phyloP scores from a whole-genome alignment of 257 asterid genomes.

The Craterostigma plantagineum region DNA sequence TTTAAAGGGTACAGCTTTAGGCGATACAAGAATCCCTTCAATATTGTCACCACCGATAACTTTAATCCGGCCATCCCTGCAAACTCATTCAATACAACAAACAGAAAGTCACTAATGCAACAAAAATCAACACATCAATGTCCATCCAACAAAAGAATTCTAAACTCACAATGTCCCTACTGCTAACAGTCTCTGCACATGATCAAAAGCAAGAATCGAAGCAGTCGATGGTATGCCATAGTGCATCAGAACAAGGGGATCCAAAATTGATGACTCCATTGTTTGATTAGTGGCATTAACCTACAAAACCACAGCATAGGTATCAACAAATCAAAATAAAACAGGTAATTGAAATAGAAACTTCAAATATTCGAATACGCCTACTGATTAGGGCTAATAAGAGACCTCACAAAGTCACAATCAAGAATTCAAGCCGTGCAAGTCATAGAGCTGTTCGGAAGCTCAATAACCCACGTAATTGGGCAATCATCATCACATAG shows the following conservation, averaged over 20 bases:
- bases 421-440: too few relatives aligned
- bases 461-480: too few relatives aligned
- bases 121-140: not conserved
- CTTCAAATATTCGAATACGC: too few relatives aligned
- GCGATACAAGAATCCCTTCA: conserved; percentile 78
- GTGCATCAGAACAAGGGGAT: conserved; percentile 52
- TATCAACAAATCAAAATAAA: too few relatives aligned
- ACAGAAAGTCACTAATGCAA: not conserved
- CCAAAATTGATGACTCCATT: conserved; percentile 21
- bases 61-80: conserved; percentile 94
- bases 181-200: conserved; percentile 72
- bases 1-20: conserved; percentile 63
- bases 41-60: conserved; percentile 71
- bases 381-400: too few relatives aligned
- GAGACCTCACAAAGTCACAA: too few relatives aligned
- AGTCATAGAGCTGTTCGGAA: too few relatives aligned
- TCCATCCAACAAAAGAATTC: not conserved
- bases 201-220: conserved; percentile 68
- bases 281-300: conserved; percentile 15
- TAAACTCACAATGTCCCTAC: conserved; percentile 75
- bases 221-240: conserved; percentile 94
- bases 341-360: too few relatives aligned
- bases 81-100: conserved; percentile 11
- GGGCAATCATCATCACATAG: too few relatives aligned
- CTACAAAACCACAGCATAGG: conserved; percentile 16